These are phyloP conservation scores for Lecanicillium sp. DNA, from an alignment of 2,329 filamentous ascomycete genomes.

Conservation along the genomic window DNA sequence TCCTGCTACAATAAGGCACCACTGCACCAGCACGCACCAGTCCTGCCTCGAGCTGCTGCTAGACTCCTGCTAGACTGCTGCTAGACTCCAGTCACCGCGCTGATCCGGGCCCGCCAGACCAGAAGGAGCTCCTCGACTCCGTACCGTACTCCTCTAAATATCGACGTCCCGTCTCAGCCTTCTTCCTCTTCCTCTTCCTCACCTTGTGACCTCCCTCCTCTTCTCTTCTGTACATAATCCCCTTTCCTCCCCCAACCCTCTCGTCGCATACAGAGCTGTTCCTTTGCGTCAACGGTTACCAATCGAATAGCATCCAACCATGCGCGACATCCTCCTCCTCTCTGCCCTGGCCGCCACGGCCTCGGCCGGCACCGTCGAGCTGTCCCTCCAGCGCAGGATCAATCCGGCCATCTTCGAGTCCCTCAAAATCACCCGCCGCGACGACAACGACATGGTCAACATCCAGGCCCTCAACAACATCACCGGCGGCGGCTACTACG, in stretches of 20 bases:
- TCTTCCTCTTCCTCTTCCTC: background rate
- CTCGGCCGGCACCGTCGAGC: constrained; percentile 20
- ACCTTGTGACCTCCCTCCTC: background rate
- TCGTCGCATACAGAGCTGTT: no score
- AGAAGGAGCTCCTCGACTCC: no score
- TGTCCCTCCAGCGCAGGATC: constrained; percentile 16
- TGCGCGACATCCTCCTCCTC: constrained; percentile 8
- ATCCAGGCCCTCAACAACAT: constrained; percentile 46
- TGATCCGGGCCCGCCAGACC: no score
- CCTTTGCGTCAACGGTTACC: no score
- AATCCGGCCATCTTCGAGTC: constrained; percentile 11
- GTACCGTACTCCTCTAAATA: no score
- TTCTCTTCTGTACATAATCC: background rate
- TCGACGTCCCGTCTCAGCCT: no score
- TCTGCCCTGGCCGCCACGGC: constrained; percentile 10
- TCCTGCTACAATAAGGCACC: no score
- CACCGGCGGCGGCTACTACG: constrained; percentile 50
- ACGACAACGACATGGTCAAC: constrained; percentile 21
- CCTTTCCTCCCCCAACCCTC: no score
- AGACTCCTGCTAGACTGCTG: no score
- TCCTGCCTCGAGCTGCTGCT: no score
- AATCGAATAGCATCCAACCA: background rate
- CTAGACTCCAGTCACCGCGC: no score
- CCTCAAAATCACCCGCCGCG: constrained; percentile 20
- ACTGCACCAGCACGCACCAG: no score